These are phyloP conservation scores for Aspergillus neotritici DNA, from an alignment of 2,329 filamentous ascomycete species.

Conservation along the genomic window DNA sequence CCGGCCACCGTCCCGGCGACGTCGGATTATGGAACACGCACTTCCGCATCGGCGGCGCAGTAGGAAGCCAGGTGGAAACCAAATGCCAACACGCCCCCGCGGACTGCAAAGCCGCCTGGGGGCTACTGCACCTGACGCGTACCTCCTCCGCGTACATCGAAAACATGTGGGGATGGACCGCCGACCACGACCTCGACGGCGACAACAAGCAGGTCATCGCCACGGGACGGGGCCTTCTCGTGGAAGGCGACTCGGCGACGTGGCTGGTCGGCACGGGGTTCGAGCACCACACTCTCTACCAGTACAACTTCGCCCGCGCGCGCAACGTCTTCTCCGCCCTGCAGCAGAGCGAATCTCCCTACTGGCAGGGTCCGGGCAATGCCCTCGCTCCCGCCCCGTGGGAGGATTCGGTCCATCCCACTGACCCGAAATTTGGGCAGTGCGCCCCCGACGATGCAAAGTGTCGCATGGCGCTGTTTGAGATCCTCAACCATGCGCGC, in stretches of 20 bases:
- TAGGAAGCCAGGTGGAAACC: conserved; percentile 34
- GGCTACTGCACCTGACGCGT: conserved; percentile 46
- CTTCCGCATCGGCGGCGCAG: conserved; percentile 44
- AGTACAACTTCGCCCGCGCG: conserved; percentile 43
- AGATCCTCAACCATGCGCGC: conserved; percentile 23
- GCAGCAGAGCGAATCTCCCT: conserved; percentile 30
- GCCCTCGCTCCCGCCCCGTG: conserved; percentile 28
- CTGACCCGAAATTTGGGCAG: conserved; percentile 25
- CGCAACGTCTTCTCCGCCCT: conserved; percentile 38
- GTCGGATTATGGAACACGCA: conserved; percentile 49
- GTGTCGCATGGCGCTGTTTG: conserved; percentile 35
- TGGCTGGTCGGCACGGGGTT: conserved; percentile 44
- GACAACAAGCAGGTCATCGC: conserved; percentile 24
- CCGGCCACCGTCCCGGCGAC: conserved; percentile 42
- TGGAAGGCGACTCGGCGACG: conserved; percentile 38
- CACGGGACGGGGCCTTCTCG: conserved; percentile 37
- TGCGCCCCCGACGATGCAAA: conserved; percentile 24
- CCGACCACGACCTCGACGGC: conserved; percentile 46
- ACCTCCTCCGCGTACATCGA: conserved; percentile 49
- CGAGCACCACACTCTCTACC: conserved; percentile 46
- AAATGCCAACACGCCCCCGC: conserved; percentile 30
- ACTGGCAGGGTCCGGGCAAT: conserved; percentile 30
- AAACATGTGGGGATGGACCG: conserved; percentile 48
- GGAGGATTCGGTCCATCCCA: conserved; percentile 14
- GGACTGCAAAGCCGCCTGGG: conserved; percentile 45